Percentiles rank a stretch among this genome's conserved stretches.
Evolutionary conservation across 306 rosid species (phyloP).

Genomic region (Trifolium repens): DNA sequence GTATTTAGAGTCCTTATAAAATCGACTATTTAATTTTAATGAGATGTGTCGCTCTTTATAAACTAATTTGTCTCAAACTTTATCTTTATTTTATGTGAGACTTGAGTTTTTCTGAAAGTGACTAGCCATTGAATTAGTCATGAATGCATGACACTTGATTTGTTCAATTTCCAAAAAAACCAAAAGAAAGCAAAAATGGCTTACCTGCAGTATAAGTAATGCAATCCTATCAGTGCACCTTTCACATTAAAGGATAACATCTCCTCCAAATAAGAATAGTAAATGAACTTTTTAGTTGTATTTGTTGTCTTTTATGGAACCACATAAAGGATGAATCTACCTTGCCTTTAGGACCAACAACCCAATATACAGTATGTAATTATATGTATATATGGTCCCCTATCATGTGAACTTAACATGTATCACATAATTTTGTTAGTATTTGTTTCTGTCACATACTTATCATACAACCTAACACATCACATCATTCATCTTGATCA

Average conservation of each 20-base stretch:
- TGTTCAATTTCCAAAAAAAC: constrained; percentile 37
- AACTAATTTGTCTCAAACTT: no score
- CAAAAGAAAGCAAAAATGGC: constrained; percentile 32
- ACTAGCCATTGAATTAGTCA: neutral
- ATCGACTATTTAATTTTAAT: no score
- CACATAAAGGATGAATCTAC: constrained; percentile 41
- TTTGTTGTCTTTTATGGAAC: constrained; percentile 47
- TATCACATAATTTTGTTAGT: constrained; percentile 47
- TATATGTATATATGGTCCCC: constrained; percentile 69
- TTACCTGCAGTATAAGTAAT: constrained; percentile 30
- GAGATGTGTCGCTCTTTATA: no score
- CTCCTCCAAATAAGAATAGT: constrained; percentile 30
- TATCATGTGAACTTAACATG: constrained; percentile 47
- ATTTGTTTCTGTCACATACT: constrained; percentile 50
- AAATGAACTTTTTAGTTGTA: constrained; percentile 35
- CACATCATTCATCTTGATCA: constrained; percentile 54
- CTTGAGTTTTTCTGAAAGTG: no score
- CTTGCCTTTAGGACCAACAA: constrained; percentile 45
- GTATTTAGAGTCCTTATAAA: no score
- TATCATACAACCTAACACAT: constrained; percentile 66
- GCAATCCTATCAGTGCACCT: constrained; percentile 29
- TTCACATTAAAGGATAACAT: constrained; percentile 29
- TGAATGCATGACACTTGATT: constrained; percentile 5
- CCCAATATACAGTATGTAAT: constrained; percentile 37
- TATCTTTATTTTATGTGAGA: no score